Evolutionary conservation across 331 rosid genomes (phyloP), one percentile per base, ranked within the genome.

Genomic region (Malus hybrid): DNA sequence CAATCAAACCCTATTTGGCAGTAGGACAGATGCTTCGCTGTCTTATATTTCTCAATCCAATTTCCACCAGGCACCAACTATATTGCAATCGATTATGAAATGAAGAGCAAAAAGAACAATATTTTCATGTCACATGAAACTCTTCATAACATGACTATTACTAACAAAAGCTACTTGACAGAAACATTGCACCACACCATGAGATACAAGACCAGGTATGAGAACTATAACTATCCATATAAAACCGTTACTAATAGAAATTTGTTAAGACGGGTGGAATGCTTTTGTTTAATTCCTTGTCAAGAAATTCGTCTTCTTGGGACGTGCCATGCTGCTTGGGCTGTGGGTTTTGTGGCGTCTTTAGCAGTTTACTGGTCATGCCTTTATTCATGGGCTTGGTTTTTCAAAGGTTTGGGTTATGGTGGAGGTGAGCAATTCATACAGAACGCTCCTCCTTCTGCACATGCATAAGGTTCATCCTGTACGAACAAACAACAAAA

Each of bases 71-170:
- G 39, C 39, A 34, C 39, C 2, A 84, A 94, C 98, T 76, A 94
- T 57, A 70, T 86, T 84, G 83, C 98, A 84, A 78, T 94, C 98
- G 70, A 94, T 88, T 96, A 94, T 94, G 82, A 91, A 94, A 55
- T 96, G 93, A 72, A 94, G 97, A 64, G 97, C 95, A 87, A 90
- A 94, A 66, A 94, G 93, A 83, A 94, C 96, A 81, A 91, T 94
- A 93, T 96, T 94, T 87, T 94, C 98, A 80, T 87, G 92, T 72
- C 96, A 88, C 92, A 91, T 77, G 83, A 94, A 94, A 80, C 84
- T 86, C 88, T 91, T 91, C 92, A 80, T 83, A 66, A 95, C 98
- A 77, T 88, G 71, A 57, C 97, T 93, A 78, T 86, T 32, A 22
- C 18, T 34, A 48, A 74, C 55, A 79, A 20, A 80, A 54, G 50